Evolutionary conservation across 495 filamentous ascomycete species (phyloP), one percentile per base, ranked within the genome.

Genomic region (Trichoderma erinaceum): DNA sequence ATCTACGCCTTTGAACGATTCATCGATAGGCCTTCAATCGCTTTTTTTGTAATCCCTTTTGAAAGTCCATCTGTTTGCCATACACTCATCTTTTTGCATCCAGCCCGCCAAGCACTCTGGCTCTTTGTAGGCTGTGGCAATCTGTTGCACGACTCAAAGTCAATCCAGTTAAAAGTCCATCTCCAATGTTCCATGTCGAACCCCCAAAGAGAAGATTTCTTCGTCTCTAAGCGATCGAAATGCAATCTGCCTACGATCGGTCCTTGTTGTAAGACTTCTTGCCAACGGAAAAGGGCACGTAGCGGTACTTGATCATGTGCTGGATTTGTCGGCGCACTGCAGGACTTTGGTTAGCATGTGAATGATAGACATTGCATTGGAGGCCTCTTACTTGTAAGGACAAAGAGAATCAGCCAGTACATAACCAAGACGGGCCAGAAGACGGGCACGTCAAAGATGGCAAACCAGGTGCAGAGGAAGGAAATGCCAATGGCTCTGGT

Each of bases 291-390:
- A 97, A 97, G 50, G 93, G 93, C 38, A 97, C 92, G 76, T 97
- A 99, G 79, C 95, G 92, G 82, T 99, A 99, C 82, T 98, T 99
- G 87, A 99, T 97, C 95, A 99, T 99, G 80, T 97, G 93, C 83
- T 99, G 95, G 69, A 99, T 99, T 80, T 99, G 95, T 79, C 93
- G 89, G 75, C 95, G 86, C 95, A 99, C 92, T 96, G 71, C 44
- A 65, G 10, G 65, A 41, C 0, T 13, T 32, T 41, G 21, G 74
- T 82, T 68, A 79, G 77, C 41, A 67, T 68, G 66, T 12, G 41
- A 5, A 32, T 23, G 70, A 29, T 61, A 35, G 27, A n/a, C 41
- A 23, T 29, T 10, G 21, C 43, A 41, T 18, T 32, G 27, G n/a
- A 66, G 11, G n/a, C 4, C 66, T 85, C 92, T 71, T 86, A 96